Conservation (phyloP, 805 yeast species). For the Ogataea trehaloabstinens region DNA sequence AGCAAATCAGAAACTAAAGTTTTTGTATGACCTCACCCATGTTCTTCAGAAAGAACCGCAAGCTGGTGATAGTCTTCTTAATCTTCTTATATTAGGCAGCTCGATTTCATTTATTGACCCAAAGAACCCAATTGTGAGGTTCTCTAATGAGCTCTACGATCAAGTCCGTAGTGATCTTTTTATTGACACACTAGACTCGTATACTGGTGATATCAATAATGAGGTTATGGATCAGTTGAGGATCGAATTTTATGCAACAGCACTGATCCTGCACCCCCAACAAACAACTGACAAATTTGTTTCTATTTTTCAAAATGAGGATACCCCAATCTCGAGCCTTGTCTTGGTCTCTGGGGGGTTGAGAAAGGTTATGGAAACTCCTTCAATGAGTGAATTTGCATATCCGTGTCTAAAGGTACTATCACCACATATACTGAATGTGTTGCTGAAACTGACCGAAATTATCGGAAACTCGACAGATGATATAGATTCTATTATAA, state of each 20-base stretch:
- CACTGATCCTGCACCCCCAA: constrained; percentile 20
- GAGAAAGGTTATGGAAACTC: constrained; percentile 20
- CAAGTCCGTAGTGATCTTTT: constrained; percentile 27
- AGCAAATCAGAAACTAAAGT: constrained; percentile 23
- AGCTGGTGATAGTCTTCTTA: constrained; percentile 31
- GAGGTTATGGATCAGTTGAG: constrained; percentile 21
- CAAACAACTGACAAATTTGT: constrained; percentile 12
- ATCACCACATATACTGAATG: constrained; percentile 19
- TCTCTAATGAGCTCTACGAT: constrained; percentile 23
- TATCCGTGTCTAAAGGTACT: constrained; percentile 19
- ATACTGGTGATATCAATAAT: constrained; percentile 18
- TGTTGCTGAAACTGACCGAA: constrained; percentile 15
- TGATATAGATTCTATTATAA: constrained; percentile 15
- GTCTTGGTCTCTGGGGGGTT: constrained; percentile 26
- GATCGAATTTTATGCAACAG: constrained; percentile 25
- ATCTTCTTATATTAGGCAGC: constrained; percentile 33
- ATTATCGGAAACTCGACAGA: background rate
- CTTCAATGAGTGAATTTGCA: constrained; percentile 16
- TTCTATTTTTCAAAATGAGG: constrained; percentile 15
- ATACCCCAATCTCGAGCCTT: constrained; percentile 14
- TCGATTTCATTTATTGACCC: constrained; percentile 26
- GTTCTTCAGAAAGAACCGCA: constrained; percentile 23
- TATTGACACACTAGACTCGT: constrained; percentile 27
- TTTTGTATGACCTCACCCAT: constrained; percentile 23
- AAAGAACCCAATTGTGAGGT: constrained; percentile 28